Base-by-base conservation (phyloP, 305 asterid species). In the Plantago rigida region DNA sequence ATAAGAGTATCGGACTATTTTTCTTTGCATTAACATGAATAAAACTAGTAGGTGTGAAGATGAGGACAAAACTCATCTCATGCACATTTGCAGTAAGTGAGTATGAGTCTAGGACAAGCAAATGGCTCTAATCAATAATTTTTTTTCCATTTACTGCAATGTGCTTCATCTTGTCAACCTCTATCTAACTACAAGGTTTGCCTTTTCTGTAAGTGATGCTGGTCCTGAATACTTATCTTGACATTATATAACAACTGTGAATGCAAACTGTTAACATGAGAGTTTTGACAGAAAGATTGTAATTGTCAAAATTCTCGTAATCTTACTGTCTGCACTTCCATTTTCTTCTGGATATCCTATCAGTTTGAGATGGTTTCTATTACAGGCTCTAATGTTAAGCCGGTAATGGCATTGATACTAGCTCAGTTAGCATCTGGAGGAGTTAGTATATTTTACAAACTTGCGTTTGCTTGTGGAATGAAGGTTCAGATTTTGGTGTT, bases 381-480 rank as follows among this genome's bases (percentile, higher is more conserved):
- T 13, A 45, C 42, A 6, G 50, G 56, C n/a, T 54, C 5, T 29
- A 29, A 5, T 31, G 56, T 47, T 46, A 76, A 69, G 66, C 64
- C 73, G 14, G 14, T 59, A 0, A 24, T 72, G 17, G 13, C 61
- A 31, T 69, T 76, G 81, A 39, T 66, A 39, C 14, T 66, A 12
- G 47, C 54, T 13, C 81, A 76, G 60, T 0, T 69, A 26, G 71
- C 51, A 47, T 22, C 60, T 0, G 75, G 73, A 54, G 70, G 73
- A 44, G 70, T 58, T 10, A 69, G 41, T 2, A 51, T 76, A 15
- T 49, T 76, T 15, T 73, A 59, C 56, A 73, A 66, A 53, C 28
- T 76, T 49, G 78, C 74, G 19, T 49, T 63, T 13, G 62, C 63
- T 28, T 63, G 66, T 60, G 81, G 81, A 51, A 66, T 76, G 78